Base-by-base conservation (phyloP, 352 stramenopile genomes). In the Pythium myriotylum region DNA sequence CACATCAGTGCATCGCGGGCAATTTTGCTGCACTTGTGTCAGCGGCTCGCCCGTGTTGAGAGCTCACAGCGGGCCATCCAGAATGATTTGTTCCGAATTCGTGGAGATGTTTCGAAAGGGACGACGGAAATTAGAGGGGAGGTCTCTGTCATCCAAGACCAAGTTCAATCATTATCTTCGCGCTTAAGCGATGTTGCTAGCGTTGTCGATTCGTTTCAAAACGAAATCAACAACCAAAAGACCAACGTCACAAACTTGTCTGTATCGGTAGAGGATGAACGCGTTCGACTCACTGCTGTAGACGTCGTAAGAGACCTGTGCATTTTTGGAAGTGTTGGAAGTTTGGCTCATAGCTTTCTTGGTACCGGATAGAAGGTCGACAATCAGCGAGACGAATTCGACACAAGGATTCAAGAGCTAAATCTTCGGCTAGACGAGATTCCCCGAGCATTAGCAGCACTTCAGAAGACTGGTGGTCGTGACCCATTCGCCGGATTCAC, bases 281-380 rank as follows among this genome's bases (percentile, higher is more conserved):
- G 77, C 6, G 53, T 55, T 1, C 62, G 71, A 0, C 71, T 92
- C 17, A 69, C 75, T 45, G 58, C 78, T 17, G 71, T 89, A 14
- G 67, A 87, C 13, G 74, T 79, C 59, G 79, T 89, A 39, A 0
- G 70, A 37, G 4, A 19, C 10, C 29, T 35, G 29, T 35, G n/a
- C n/a, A n/a, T n/a, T n/a, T n/a, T 32, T 43, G 6, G 12, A n/a
- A 35, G 19, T 32, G 16, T 39, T n/a, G 19, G 23, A 24, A 17
- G 5, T 20, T 16, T 24, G 16, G 37, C 19, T 27, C 13, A 29
- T 35, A 37, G 20, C 40, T 57, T 37, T n/a, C n/a, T n/a, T n/a
- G n/a, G n/a, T n/a, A n/a, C n/a, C n/a, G n/a, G n/a, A 58, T 27
- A 92, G 78, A 89, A 89, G 86, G 69, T 92, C 0, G 80, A 92